A percentile compares a stretch with the other conserved stretches of the same genome.
phyloP scores from a whole-genome alignment of 768 basidiomycete species.

The Leccinum boreale region DNA sequence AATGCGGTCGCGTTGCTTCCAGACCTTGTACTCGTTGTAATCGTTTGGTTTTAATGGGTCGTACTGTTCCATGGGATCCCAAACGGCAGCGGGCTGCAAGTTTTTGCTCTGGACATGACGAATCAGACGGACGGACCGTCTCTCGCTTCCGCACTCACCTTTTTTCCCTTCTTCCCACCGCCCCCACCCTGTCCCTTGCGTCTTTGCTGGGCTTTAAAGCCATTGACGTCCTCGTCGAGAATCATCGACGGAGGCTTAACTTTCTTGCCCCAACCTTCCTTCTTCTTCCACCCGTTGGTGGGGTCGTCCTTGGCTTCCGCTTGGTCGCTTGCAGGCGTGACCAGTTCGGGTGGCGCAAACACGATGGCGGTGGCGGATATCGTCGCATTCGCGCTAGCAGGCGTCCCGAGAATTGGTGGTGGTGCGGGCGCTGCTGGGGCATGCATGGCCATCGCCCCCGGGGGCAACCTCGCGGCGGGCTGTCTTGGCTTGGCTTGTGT shows the following conservation, averaged over 20 bases:
- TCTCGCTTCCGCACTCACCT: constrained; percentile 40
- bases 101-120: constrained; percentile 53
- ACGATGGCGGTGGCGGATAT: constrained; percentile 62
- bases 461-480: constrained; percentile 30
- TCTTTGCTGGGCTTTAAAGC: constrained; percentile 63
- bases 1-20: constrained; percentile 72
- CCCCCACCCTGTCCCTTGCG: constrained; percentile 39
- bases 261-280: constrained; percentile 80
- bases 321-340: constrained; percentile 30
- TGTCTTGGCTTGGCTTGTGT: constrained; percentile 58
- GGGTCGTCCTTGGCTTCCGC: constrained; percentile 26
- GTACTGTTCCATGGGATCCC: constrained; percentile 81
- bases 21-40: constrained; percentile 83
- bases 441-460: constrained; percentile 54
- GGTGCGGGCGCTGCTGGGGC: constrained; percentile 37
- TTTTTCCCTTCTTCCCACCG: constrained; percentile 51
- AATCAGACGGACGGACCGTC: neutral
- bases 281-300: constrained; percentile 36
- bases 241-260: constrained; percentile 90
- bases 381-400: constrained; percentile 24
- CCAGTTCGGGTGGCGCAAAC: constrained; percentile 64
- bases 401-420: constrained; percentile 30
- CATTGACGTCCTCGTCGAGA: constrained; percentile 85
- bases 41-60: constrained; percentile 85
- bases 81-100: constrained; percentile 47